A percentile compares a stretch with the other conserved stretches of the same genome.
Evolutionary conservation across 2,329 filamentous ascomycete genomes (phyloP).

Genomic region (Gyromitra esculenta): DNA sequence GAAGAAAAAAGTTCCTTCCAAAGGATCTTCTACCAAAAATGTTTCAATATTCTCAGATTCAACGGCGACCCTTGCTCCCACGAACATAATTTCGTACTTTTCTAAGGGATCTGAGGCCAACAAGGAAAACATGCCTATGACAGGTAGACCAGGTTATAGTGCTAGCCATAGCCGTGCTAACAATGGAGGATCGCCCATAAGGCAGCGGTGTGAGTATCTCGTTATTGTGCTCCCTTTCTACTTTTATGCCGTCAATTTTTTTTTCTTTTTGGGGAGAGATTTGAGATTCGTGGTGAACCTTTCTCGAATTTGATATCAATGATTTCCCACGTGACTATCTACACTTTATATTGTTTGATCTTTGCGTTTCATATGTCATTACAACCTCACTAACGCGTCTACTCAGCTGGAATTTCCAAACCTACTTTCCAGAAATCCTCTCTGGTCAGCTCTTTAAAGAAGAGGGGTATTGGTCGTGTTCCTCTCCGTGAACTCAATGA

Average conservation of each 20-base stretch:
- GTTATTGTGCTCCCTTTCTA: slow-evolving; percentile 35
- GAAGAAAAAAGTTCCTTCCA: slow-evolving; percentile 42
- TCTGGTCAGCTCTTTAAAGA: slow-evolving; percentile 35
- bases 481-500: slow-evolving; percentile 54
- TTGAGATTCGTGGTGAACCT: slow-evolving; percentile 26
- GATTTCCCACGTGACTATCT: slow-evolving; percentile 35
- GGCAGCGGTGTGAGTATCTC: slow-evolving; percentile 49
- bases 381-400: slow-evolving; percentile 43
- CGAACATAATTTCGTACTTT: slow-evolving; percentile 41
- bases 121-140: slow-evolving; percentile 53
- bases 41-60: slow-evolving; percentile 46
- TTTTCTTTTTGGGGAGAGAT: neutral
- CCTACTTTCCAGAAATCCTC: slow-evolving; percentile 36
- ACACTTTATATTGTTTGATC: slow-evolving; percentile 18
- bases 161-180: slow-evolving; percentile 38
- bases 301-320: slow-evolving; percentile 30
- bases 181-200: slow-evolving; percentile 48
- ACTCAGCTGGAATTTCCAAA: slow-evolving; percentile 51
- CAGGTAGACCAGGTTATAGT: slow-evolving; percentile 25
- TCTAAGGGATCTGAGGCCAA: slow-evolving; percentile 45
- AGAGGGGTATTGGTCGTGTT: slow-evolving; percentile 41
- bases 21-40: slow-evolving; percentile 28
- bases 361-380: slow-evolving; percentile 35
- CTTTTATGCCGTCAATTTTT: slow-evolving; percentile 9
- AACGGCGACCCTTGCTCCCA: slow-evolving; percentile 35